Evolutionary conservation across 2,329 filamentous ascomycete genomes (phyloP).

Genomic region (Ascochyta clinopodiicola): DNA sequence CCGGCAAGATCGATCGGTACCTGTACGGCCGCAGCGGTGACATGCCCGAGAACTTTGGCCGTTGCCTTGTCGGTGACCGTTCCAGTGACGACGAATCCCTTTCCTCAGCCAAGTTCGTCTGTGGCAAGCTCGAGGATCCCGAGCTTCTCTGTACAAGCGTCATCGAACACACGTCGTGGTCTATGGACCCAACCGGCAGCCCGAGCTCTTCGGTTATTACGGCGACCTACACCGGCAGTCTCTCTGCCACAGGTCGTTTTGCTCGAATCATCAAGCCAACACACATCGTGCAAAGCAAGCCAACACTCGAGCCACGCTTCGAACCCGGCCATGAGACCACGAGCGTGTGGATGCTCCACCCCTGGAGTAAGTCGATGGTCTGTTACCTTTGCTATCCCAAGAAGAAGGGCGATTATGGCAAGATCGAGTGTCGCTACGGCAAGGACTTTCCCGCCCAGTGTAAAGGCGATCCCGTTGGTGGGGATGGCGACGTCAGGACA

Average conservation of each 20-base stretch:
- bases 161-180: constrained; percentile 20
- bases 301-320: constrained; percentile 3
- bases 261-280: neutral
- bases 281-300: neutral
- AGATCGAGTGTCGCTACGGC: constrained; percentile 29
- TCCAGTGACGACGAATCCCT: neutral
- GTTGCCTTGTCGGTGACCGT: constrained; percentile 10
- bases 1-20: neutral
- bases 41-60: neutral
- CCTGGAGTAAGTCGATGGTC: constrained; percentile 25
- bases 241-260: neutral
- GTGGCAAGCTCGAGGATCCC: neutral
- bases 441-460: constrained; percentile 12
- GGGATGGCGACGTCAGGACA: constrained; percentile 3
- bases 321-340: constrained; percentile 6
- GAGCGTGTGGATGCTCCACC: constrained; percentile 36
- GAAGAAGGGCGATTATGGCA: constrained; percentile 6
- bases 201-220: constrained; percentile 2
- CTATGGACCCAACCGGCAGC: constrained; percentile 15
- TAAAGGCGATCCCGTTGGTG: neutral
- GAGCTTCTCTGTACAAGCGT: constrained; percentile 3
- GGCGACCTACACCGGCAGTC: neutral
- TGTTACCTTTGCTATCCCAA: constrained; percentile 38
- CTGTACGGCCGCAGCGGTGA: neutral
- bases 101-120: constrained; percentile 27